A percentile compares a stretch with the other conserved stretches of the same genome.
These are phyloP conservation scores for Bacterosira constricta DNA, from an alignment of 108 stramenopile genomes.

Conservation along the genomic window DNA sequence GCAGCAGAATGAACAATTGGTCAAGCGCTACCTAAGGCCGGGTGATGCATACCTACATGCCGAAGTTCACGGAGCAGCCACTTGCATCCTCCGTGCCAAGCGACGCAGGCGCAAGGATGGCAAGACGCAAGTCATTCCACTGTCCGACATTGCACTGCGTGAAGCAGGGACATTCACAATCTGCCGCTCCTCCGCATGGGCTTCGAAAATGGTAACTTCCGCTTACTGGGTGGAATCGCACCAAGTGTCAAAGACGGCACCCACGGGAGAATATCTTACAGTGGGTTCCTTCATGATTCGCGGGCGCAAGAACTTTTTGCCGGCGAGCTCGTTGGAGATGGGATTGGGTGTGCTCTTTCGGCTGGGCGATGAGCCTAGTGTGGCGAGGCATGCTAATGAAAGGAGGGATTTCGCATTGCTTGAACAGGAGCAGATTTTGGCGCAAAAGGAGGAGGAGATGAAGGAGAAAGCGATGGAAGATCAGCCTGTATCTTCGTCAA, in stretches of 20 bases:
- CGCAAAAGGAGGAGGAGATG: not conserved
- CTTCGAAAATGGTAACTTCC: constrained; percentile 83
- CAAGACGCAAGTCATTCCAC: constrained; percentile 70
- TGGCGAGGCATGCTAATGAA: constrained; percentile 90
- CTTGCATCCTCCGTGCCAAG: constrained; percentile 91
- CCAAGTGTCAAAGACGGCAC: constrained; percentile 97
- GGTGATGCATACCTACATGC: constrained; percentile 98
- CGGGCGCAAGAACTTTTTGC: constrained; percentile 95
- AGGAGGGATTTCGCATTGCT: constrained; percentile 83
- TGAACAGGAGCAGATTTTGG: constrained; percentile 37
- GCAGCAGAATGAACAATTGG: constrained; percentile 95
- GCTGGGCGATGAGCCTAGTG: constrained; percentile 86
- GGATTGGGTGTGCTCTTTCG: constrained; percentile 93
- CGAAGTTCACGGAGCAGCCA: constrained; percentile 96
- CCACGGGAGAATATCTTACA: constrained; percentile 94
- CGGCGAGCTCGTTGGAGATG: constrained; percentile 92
- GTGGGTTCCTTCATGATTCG: constrained; percentile 98
- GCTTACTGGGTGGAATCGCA: constrained; percentile 96
- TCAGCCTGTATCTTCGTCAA: not conserved
- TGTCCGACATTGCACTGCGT: constrained; percentile 79
- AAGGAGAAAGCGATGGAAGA: constrained; percentile 6
- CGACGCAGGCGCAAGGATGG: constrained; percentile 57
- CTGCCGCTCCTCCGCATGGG: constrained; percentile 93
- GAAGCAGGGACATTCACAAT: constrained; percentile 91
- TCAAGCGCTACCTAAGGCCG: constrained; percentile 91